These are phyloP conservation scores for Phialophora macrospora DNA, from an alignment of 2,329 filamentous ascomycete genomes.

Conservation along the genomic window DNA sequence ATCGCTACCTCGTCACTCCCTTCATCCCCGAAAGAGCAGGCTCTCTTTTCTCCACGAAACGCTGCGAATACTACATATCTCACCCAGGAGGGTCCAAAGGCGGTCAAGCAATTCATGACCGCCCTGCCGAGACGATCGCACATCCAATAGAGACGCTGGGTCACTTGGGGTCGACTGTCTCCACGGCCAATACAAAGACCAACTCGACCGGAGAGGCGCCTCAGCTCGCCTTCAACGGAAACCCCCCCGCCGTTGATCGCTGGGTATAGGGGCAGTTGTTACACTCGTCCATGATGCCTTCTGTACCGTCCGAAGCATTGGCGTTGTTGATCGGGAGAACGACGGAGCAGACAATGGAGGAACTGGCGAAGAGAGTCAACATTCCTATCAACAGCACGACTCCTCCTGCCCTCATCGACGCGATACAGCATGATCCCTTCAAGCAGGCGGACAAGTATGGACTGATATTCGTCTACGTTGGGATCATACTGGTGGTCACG, in stretches of 20 bases:
- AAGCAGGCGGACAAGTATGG: constrained; percentile 81
- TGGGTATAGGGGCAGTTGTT: not conserved
- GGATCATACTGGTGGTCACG: constrained; percentile 69
- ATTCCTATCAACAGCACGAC: constrained; percentile 62
- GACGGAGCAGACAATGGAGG: constrained; percentile 23
- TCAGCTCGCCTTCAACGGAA: not conserved
- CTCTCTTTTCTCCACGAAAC: constrained; percentile 22
- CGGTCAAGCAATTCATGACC: constrained; percentile 26
- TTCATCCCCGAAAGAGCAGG: constrained; percentile 30
- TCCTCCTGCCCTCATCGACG: constrained; percentile 60
- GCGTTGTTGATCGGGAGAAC: constrained; percentile 25
- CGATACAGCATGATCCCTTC: constrained; percentile 74
- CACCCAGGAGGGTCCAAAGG: constrained; percentile 16
- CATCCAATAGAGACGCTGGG: constrained; percentile 29
- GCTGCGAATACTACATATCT: constrained; percentile 22
- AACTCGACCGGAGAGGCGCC: constrained; percentile 5
- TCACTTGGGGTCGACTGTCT: constrained; percentile 14
- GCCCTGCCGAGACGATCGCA: constrained; percentile 11
- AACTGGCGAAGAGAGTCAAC: constrained; percentile 57
- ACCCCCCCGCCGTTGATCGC: not conserved
- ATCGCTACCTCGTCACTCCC: constrained; percentile 30
- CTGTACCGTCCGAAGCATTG: constrained; percentile 21
- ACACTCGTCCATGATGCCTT: constrained; percentile 20
- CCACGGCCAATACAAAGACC: constrained; percentile 9
- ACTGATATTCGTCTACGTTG: constrained; percentile 86